Conservation (phyloP, 306 rosid species). For the Acacia acuminata region DNA sequence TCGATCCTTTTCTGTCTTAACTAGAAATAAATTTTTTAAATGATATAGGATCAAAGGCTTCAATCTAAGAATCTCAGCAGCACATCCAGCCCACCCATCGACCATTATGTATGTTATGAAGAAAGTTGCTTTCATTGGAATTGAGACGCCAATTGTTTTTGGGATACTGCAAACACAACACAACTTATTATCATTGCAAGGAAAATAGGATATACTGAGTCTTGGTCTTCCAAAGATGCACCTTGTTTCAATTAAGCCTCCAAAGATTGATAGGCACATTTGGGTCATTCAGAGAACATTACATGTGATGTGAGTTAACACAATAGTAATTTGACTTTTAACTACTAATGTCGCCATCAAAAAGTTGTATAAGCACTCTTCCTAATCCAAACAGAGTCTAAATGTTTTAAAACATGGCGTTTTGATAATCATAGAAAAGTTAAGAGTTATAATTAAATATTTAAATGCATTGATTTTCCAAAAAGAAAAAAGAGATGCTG, state of each 20-base stretch:
- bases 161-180: constrained; percentile 69
- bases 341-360: not conserved
- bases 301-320: not conserved
- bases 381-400: not conserved
- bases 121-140: constrained; percentile 99
- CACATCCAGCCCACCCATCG: constrained; percentile 99
- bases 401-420: not conserved
- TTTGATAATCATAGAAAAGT: not conserved
- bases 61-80: constrained; percentile 90
- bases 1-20: constrained; percentile 95
- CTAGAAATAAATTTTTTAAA: constrained; percentile 69
- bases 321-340: not conserved
- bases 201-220: not conserved
- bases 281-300: too few relatives aligned
- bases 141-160: constrained; percentile 85
- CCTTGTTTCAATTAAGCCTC: not conserved
- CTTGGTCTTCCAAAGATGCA: not conserved
- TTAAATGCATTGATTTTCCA: not conserved
- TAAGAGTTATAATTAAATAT: not conserved
- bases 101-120: constrained; percentile 97
- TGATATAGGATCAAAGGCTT: constrained; percentile 87
- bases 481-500: not conserved
- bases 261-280: not conserved
- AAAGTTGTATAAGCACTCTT: not conserved
- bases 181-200: constrained; percentile 12